Conservation (phyloP, 164 flowering plant species). For the Stephania yunnanensis region DNA sequence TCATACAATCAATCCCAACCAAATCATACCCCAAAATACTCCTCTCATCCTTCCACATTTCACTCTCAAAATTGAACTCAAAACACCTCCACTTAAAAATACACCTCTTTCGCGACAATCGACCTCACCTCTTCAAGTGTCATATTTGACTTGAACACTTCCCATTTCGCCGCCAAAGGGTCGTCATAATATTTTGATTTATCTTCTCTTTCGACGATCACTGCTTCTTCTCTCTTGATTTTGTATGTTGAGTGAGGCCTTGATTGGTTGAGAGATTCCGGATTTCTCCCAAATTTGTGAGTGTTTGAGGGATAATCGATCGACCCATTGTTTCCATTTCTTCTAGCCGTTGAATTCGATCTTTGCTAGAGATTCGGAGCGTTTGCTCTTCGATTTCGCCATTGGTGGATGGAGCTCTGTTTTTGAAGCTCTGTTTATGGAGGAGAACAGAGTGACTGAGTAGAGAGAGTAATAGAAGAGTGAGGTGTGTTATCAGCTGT, state of each 20-base stretch:
- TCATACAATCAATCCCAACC: conserved; percentile 18
- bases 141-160: neutral
- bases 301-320: conserved; percentile 6
- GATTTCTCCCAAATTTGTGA: conserved; percentile 19
- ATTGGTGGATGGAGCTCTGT: no score
- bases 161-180: conserved; percentile 27
- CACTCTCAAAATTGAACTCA: neutral
- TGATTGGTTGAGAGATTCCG: conserved; percentile 27
- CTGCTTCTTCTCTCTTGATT: conserved; percentile 3
- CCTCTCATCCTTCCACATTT: neutral
- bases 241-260: conserved; percentile 20
- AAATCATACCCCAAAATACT: conserved; percentile 16
- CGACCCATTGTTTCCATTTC: conserved; percentile 31
- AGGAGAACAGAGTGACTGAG: no score
- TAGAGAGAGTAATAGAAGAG: no score
- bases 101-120: neutral
- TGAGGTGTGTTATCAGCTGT: no score
- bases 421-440: no score
- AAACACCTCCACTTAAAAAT: conserved; percentile 33
- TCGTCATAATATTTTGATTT: conserved; percentile 6
- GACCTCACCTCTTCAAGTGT: conserved; percentile 1
- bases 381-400: no score
- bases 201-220: conserved; percentile 17
- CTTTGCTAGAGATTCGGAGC: no score
- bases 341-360: conserved; percentile 8